These are phyloP conservation scores for Takakia lepidozioides DNA, from an alignment of 225 moss, liverwort and hornwort genomes.

Conservation along the genomic window DNA sequence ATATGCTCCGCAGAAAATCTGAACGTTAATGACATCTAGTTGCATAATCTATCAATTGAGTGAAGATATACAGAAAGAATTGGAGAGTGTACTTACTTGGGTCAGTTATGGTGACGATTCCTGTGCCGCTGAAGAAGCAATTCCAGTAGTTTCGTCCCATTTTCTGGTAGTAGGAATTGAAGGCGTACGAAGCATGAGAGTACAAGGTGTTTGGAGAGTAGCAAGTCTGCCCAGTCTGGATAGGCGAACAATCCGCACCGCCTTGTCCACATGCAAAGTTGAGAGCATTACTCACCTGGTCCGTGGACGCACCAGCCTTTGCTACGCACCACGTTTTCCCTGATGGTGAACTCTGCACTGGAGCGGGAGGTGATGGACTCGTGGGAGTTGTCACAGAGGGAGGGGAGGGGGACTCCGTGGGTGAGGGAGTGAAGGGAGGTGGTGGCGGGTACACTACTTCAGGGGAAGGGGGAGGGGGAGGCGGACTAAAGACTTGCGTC, in stretches of 20 bases:
- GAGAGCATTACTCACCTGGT: constrained; percentile 41
- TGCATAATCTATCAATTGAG: neutral
- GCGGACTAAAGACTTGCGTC: constrained; percentile 1
- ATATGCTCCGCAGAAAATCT: too few species aligned
- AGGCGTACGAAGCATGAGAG: constrained; percentile 74
- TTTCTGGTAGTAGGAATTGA: constrained; percentile 58
- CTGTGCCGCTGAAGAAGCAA: constrained; percentile 72
- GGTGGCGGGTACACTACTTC: too few species aligned
- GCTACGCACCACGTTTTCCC: constrained; percentile 88
- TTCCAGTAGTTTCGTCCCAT: constrained; percentile 88
- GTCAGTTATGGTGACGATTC: constrained; percentile 85
- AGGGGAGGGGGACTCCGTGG: neutral
- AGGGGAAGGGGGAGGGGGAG: too few species aligned
- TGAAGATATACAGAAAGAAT: neutral
- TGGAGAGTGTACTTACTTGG: constrained; percentile 42
- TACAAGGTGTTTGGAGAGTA: constrained; percentile 43
- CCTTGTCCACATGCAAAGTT: constrained; percentile 76
- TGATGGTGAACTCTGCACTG: neutral
- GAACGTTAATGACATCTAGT: neutral
- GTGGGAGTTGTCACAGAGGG: constrained; percentile 6
- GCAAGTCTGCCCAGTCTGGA: constrained; percentile 52
- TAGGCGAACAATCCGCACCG: constrained; percentile 51
- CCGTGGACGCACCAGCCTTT: constrained; percentile 42
- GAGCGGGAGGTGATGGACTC: constrained; percentile 10
- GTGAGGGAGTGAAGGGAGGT: constrained; percentile 4